Evolutionary conservation across 768 basidiomycete genomes (phyloP), one percentile per base, ranked within the genome.

Genomic region (Podaxis rugospora): DNA sequence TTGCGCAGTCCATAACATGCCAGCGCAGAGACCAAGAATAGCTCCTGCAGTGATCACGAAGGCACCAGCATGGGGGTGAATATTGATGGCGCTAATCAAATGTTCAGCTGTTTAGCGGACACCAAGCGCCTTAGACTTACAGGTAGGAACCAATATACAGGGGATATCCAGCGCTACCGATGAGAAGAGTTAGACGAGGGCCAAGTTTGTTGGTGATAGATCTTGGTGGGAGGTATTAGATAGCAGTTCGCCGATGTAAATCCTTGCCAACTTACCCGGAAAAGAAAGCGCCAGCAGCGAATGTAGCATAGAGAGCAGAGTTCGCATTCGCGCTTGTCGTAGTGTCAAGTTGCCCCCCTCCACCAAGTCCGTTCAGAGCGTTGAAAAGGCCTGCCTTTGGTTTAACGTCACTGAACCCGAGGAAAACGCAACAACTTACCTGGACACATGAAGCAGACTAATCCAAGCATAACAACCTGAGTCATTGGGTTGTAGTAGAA

Each of bases 151-250:
- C 84, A 58, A 91, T 86, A 69, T 89, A 93, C 28, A 94, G 68
- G 1, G 86, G 79, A 68, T 93, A 94, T 13, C 92, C 92, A 4
- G 78, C 71, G 7, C 84, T 88, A 57, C 93, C 93, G 16, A 93
- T 64, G 27, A 86, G 75, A 14, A 95, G 83, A 0, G 91, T 90
- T 27, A 87, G 67, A 27, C 84, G 81, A 37, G 89, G 77, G 16
- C 93, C 93, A 18, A 95, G 76, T 61, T 82, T 83, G 63, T 94
- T 94, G 73, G 89, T 90, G 68, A 92, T 74, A 5, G 89, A 87
- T 10, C 90, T 90, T 57, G 27, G 42, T 23, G 40, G 35, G 37
- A 18, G 6, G 42, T 5, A 18, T 27, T 14, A 47, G 54, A 52
- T 6, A 32, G 11, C 5, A 16, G n/a, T 32, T 25, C 13, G 6